Evolutionary conservation across 371 early-diverging fungal species (phyloP), one percentile per base, ranked within the genome.

Genomic region (Rhizopus sp.): DNA sequence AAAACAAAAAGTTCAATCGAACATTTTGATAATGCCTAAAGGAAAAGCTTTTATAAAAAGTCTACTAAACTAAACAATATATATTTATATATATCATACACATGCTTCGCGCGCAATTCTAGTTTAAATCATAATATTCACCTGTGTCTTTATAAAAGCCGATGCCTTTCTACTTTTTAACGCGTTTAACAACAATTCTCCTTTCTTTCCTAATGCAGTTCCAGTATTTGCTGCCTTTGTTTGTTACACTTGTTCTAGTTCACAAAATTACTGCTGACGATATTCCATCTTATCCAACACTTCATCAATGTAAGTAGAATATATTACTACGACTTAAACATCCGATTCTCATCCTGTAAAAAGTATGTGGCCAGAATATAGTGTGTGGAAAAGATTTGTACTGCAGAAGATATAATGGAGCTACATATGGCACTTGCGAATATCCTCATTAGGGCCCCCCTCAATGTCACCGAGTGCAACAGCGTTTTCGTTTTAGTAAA

Each of bases 351-450:
- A 17, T 64, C 23, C 23, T 23, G 2, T 23, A 23, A 23, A 23
- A 23, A 77, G 78, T 64, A 41, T 77, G 78, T 42, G 59, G 62
- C 7, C 75, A 77, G 57, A 77, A 74, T 54, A 37, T 64, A 29
- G 72, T 70, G 0, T 77, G 75, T 49, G 34, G 66, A 1, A 53
- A 63, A 15, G 47, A 53, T 1, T n/a, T 64, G 1, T 68, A 69
- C 30, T 76, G 77, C 34, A 73, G 73, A 15, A 69, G 66, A 45
- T 58, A 70, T 35, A 59, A 57, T 16, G 63, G 61, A 7, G 69
- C 58, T 23, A 45, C 51, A 0, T 76, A 67, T 50, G 77, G 73
- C 3, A 63, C 56, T 31, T 72, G 73, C 34, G 73, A 76, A 60
- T 55, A 68, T 12, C 70, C 69, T 15, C 13, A 32, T 7, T 47